These are phyloP conservation scores for Candida tallmaniae DNA, from an alignment of 805 yeast genomes.

Conservation along the genomic window DNA sequence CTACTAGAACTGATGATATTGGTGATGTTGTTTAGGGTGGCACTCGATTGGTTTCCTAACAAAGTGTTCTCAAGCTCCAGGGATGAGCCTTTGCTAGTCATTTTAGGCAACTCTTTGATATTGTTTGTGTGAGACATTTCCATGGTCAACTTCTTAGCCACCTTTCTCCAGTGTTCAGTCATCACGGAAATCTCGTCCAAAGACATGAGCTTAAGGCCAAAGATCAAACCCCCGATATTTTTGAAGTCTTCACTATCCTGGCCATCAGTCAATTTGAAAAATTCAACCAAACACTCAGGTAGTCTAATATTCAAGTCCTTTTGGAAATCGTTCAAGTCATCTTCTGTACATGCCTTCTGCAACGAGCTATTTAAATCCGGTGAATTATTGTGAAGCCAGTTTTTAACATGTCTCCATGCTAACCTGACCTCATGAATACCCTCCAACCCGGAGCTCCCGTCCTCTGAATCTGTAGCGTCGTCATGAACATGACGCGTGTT, in stretches of 20 bases:
- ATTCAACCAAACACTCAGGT: slow-evolving; percentile 80
- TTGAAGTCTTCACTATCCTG: slow-evolving; percentile 77
- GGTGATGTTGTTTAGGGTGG: slow-evolving; percentile 6
- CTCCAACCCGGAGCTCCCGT: slow-evolving; percentile 30
- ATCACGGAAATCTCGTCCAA: slow-evolving; percentile 76
- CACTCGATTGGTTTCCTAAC: background rate
- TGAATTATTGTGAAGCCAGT: slow-evolving; percentile 74
- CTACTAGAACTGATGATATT: background rate
- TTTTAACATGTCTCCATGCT: slow-evolving; percentile 87
- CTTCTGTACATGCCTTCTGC: slow-evolving; percentile 71
- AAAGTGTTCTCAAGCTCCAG: background rate
- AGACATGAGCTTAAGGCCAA: slow-evolving; percentile 75
- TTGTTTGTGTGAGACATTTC: slow-evolving; percentile 20
- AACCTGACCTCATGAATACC: slow-evolving; percentile 73
- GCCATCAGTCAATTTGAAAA: slow-evolving; percentile 82
- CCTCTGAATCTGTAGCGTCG: slow-evolving; percentile 29
- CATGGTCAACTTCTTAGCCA: slow-evolving; percentile 41
- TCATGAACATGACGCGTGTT: slow-evolving; percentile 5
- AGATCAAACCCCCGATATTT: slow-evolving; percentile 66
- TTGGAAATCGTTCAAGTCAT: slow-evolving; percentile 81
- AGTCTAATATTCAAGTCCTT: slow-evolving; percentile 68
- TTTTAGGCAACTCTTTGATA: slow-evolving; percentile 17
- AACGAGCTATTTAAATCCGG: slow-evolving; percentile 80
- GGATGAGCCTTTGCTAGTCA: slow-evolving; percentile 7
- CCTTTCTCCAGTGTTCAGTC: slow-evolving; percentile 82